phyloP scores from a whole-genome alignment of 768 basidiomycete genomes.

The Exidia glandulosa region DNA sequence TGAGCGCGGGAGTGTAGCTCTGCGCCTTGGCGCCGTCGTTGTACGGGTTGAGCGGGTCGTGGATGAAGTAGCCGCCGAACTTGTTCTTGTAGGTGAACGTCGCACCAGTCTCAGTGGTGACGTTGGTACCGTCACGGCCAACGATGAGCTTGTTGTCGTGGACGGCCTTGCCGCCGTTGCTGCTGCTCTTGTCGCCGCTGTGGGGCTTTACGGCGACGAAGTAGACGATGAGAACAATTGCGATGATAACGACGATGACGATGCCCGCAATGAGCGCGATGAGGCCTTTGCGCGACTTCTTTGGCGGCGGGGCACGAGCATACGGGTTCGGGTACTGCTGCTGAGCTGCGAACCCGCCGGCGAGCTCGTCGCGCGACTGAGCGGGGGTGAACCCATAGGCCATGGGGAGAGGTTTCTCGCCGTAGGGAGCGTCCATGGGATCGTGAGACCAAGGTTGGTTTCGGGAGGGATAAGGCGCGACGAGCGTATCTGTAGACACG shows the following conservation, averaged over 20 bases:
- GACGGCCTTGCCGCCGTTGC: not conserved
- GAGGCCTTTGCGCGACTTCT: conserved; percentile 20
- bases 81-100: conserved; percentile 68
- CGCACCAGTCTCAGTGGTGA: conserved; percentile 56
- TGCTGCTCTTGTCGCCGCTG: conserved; percentile 8
- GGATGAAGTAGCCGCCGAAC: conserved; percentile 58
- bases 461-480: not conserved
- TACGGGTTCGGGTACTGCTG: not conserved
- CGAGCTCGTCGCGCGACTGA: not conserved
- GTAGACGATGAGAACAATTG: conserved; percentile 55
- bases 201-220: conserved; percentile 48
- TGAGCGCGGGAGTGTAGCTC: conserved; percentile 73
- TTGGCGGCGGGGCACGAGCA: not conserved
- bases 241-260: conserved; percentile 42
- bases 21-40: conserved; percentile 74
- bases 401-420: not conserved
- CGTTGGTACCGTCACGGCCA: conserved; percentile 60
- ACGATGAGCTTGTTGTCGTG: conserved; percentile 26
- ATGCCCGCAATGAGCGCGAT: conserved; percentile 33
- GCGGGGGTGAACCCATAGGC: not conserved
- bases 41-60: conserved; percentile 70
- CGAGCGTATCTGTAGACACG: not conserved
- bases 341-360: not conserved
- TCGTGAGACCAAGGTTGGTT: not conserved
- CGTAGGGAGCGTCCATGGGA: not conserved